phyloP scores from a whole-genome alignment of 148 eudicot species.

The Chenopodium formosanum region DNA sequence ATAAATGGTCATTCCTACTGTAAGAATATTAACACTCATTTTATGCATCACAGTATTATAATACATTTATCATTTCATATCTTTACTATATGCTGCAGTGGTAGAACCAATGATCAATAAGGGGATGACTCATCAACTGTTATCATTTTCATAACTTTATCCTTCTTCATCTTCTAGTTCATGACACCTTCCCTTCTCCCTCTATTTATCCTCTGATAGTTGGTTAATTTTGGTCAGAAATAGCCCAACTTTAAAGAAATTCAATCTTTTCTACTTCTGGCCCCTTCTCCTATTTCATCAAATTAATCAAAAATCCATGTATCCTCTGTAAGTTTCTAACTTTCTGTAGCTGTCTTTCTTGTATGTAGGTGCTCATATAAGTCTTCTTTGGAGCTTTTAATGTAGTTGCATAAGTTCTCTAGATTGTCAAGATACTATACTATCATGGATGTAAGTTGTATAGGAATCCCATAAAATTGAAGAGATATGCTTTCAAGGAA shows the following conservation, averaged over 20 bases:
- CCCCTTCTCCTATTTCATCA: neutral
- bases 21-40: too few species aligned
- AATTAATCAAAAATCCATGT: neutral
- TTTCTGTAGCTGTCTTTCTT: neutral
- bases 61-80: too few species aligned
- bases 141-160: neutral
- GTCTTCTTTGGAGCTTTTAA: neutral
- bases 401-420: neutral
- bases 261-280: neutral
- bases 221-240: neutral
- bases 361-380: neutral
- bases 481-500: neutral
- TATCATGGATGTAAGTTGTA: neutral
- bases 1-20: neutral
- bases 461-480: neutral
- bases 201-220: neutral
- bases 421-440: neutral
- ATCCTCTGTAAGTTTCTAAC: neutral
- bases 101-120: too few species aligned
- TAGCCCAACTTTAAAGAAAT: neutral
- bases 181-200: neutral
- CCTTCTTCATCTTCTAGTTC: neutral
- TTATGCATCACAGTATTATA: too few species aligned
- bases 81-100: too few species aligned
- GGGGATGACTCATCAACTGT: too few species aligned